Percentiles rank a stretch among this genome's conserved stretches.
phyloP scores from a whole-genome alignment of 176 grass and related monocot genomes.

The Oryza australiensis region DNA sequence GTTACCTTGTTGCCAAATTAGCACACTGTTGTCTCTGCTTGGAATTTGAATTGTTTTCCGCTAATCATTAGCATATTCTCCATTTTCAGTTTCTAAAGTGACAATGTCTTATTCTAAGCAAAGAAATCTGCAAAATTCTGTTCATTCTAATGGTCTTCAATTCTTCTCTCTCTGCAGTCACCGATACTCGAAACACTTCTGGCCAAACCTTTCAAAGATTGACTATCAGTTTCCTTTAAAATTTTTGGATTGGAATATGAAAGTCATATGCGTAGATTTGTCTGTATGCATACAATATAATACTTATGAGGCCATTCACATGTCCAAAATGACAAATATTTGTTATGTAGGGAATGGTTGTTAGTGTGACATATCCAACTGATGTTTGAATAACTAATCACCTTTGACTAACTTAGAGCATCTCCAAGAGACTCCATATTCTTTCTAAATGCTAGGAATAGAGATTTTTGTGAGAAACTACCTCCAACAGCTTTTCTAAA shows the following conservation, averaged over 20 bases:
- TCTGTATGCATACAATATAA: not conserved
- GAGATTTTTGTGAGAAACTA: no score
- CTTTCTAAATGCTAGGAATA: no score
- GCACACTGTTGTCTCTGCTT: not conserved
- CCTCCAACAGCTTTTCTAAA: no score
- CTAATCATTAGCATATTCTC: not conserved
- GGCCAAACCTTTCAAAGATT: not conserved
- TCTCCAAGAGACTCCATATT: no score
- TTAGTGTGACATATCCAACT: not conserved
- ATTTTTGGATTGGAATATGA: not conserved
- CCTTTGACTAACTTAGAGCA: not conserved
- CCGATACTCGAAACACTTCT: not conserved
- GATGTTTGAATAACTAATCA: not conserved
- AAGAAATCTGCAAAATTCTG: not conserved
- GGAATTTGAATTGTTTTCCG: not conserved
- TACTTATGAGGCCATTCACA: not conserved
- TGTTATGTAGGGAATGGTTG: not conserved
- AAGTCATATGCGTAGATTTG: not conserved
- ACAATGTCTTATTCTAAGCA: not conserved
- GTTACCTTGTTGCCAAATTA: not conserved
- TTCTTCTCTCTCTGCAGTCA: not conserved
- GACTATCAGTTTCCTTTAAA: not conserved
- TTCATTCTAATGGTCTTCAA: constrained; percentile 10
- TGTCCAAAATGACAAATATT: not conserved
- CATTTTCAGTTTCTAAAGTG: not conserved